Evolutionary conservation across 306 rosid genomes (phyloP).

Genomic region (Malus fusca): DNA sequence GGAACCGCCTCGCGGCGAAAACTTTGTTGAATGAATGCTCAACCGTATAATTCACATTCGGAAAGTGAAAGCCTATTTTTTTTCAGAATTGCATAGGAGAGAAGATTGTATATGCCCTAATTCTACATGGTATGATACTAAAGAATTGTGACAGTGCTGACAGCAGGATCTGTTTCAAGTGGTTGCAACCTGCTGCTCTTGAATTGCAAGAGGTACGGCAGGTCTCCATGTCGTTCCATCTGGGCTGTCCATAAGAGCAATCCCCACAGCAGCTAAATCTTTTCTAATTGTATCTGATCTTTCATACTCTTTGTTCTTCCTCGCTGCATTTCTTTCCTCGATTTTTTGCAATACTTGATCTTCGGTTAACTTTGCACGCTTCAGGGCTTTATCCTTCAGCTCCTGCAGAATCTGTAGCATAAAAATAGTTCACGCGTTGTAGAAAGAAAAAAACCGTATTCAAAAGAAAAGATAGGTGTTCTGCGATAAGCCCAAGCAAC

Average conservation of each 20-base stretch:
- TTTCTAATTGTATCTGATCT: slow-evolving; percentile 75
- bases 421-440: not conserved
- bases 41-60: not conserved
- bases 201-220: slow-evolving; percentile 68
- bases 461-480: not conserved
- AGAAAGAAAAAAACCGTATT: not conserved
- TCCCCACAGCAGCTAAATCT: slow-evolving; percentile 66
- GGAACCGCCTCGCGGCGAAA: not conserved
- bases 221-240: slow-evolving; percentile 92
- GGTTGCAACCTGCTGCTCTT: slow-evolving; percentile 41
- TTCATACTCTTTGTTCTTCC: slow-evolving; percentile 67
- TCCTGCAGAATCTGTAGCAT: slow-evolving; percentile 62
- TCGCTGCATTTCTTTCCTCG: slow-evolving; percentile 65
- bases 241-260: slow-evolving; percentile 85
- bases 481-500: not conserved
- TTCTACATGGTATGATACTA: not conserved
- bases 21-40: not conserved
- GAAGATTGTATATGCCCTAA: not conserved
- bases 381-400: slow-evolving; percentile 67
- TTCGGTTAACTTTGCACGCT: slow-evolving; percentile 75
- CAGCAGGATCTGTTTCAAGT: slow-evolving; percentile 21
- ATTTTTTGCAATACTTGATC: slow-evolving; percentile 57
- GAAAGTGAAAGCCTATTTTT: not conserved
- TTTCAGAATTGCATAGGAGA: not conserved
- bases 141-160: not conserved